Evolutionary conservation across 352 stramenopile species (phyloP).

Genomic region (Globisporangium polare): DNA sequence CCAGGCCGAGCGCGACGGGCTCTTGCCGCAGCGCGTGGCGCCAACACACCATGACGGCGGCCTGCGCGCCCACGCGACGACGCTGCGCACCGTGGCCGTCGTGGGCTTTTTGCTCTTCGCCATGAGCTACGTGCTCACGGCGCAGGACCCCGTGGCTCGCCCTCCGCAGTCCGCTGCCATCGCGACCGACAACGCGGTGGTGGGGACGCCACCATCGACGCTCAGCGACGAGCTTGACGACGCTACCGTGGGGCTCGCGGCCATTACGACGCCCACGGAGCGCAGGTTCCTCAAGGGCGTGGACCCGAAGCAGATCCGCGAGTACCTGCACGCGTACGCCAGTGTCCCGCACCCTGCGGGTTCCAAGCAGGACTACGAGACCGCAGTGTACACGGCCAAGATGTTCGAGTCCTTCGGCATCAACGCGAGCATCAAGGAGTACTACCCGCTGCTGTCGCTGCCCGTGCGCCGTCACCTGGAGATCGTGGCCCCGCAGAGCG

Average conservation of each 20-base stretch:
- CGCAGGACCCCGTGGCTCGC: conserved; percentile 5
- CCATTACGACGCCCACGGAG: not conserved
- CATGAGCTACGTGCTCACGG: conserved; percentile 24
- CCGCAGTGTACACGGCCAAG: conserved; percentile 28
- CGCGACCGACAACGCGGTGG: not conserved
- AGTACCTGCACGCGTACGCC: conserved; percentile 12
- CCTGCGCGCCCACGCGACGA: conserved; percentile 4
- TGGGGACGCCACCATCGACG: no score
- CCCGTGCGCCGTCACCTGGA: conserved; percentile 41
- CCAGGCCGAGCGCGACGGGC: conserved; percentile 15
- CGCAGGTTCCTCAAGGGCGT: not conserved
- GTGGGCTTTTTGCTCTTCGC: conserved; percentile 31
- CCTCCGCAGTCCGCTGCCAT: no score
- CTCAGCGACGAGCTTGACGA: not conserved
- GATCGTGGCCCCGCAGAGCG: conserved; percentile 36
- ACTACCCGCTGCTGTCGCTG: conserved; percentile 57
- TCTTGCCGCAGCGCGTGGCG: conserved; percentile 1
- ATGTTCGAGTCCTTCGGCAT: conserved; percentile 38
- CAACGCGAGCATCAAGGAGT: conserved; percentile 9
- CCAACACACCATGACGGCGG: not conserved
- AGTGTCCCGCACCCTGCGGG: conserved; percentile 11
- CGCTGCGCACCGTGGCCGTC: conserved; percentile 23
- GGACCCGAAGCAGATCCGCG: conserved; percentile 1
- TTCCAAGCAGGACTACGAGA: conserved; percentile 25
- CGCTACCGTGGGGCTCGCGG: not conserved